Evolutionary conservation across 2,329 filamentous ascomycete species (phyloP), one percentile per base, ranked within the genome.

Genomic region (Fusarium keratoplasticum): DNA sequence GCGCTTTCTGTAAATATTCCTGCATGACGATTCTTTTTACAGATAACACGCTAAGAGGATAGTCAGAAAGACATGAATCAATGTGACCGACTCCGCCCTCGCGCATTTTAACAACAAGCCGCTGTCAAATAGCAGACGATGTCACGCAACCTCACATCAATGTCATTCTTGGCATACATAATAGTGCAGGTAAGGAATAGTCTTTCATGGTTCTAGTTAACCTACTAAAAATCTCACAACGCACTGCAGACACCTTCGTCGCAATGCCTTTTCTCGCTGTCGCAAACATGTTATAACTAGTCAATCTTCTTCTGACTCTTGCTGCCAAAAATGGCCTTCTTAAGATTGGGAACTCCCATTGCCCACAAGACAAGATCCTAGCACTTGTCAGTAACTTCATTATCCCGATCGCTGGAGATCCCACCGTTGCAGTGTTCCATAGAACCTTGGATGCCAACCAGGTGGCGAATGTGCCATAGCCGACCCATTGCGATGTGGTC

Each of bases 361-460:
- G 61, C 40, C 6, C 54, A 42, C 18, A 75, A 40, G 6, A 75
- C 27, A 5, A 73, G 8, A 44, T 76, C 72, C 74, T 76, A 25
- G 6, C 14, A 33, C 13, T 29, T n/a, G 38, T 63, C 22, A 67
- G 54, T 14, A 20, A 3, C 14, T 22, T 22, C 5, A 5, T 6
- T 5, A n/a, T 18, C 11, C 18, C 5, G 33, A 6, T 7, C 6
- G 2, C 10, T 13, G 18, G 16, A 16, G 22, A 2, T 42, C 65
- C 50, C 67, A 72, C 71, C 6, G 64, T 70, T 1, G 71, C 60
- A 60, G 67, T 71, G 29, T 67, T 54, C 72, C 70, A 77, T 5
- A 76, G 40, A 31, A 66, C 66, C 31, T 68, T 74, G 11, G 73
- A 66, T 10, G 73, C 59, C 7, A 77, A 52, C 72, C 69, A 78